Evolutionary conservation across 1,284 basidiomycete species (phyloP).

Genomic region (Psilocybe mexicana): DNA sequence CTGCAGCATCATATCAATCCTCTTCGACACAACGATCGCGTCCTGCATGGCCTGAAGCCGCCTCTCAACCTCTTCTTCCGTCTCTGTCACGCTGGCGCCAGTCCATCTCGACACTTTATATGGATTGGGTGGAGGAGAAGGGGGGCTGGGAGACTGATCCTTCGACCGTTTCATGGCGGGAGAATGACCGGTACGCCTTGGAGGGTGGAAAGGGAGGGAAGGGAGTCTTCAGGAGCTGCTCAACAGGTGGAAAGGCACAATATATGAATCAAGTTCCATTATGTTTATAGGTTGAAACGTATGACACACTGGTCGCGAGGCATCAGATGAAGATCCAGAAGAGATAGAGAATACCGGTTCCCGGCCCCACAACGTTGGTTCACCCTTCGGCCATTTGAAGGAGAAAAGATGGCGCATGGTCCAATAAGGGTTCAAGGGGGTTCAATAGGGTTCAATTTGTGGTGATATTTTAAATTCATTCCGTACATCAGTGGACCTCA

Average conservation of each 20-base stretch:
- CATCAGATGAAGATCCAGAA: background rate
- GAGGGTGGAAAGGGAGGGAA: background rate
- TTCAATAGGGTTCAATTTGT: background rate
- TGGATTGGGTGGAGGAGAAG: slow-evolving; percentile 23
- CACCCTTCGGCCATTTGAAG: slow-evolving; percentile 7
- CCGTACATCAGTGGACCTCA: slow-evolving; percentile 6
- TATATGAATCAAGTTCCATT: slow-evolving; percentile 7
- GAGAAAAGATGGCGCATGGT: slow-evolving; percentile 3
- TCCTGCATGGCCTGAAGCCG: slow-evolving; percentile 46
- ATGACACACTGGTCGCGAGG: slow-evolving; percentile 8
- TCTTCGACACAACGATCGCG: slow-evolving; percentile 43
- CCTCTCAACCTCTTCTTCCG: slow-evolving; percentile 40
- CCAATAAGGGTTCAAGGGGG: background rate
- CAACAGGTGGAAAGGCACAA: background rate
- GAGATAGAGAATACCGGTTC: slow-evolving; percentile 6
- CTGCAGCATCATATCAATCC: slow-evolving; percentile 59
- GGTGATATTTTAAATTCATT: slow-evolving; percentile 8
- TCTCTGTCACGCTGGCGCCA: slow-evolving; percentile 41
- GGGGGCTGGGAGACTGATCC: slow-evolving; percentile 9
- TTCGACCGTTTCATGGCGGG: slow-evolving; percentile 15
- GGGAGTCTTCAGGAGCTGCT: background rate
- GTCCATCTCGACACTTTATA: slow-evolving; percentile 25
- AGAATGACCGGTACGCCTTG: background rate
- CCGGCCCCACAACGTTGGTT: slow-evolving; percentile 5
- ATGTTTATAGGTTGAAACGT: slow-evolving; percentile 8